Percentiles rank a stretch among this genome's conserved stretches.
Conservation (phyloP, 768 basidiomycete genomes). For the Pleurotus eryngii region DNA sequence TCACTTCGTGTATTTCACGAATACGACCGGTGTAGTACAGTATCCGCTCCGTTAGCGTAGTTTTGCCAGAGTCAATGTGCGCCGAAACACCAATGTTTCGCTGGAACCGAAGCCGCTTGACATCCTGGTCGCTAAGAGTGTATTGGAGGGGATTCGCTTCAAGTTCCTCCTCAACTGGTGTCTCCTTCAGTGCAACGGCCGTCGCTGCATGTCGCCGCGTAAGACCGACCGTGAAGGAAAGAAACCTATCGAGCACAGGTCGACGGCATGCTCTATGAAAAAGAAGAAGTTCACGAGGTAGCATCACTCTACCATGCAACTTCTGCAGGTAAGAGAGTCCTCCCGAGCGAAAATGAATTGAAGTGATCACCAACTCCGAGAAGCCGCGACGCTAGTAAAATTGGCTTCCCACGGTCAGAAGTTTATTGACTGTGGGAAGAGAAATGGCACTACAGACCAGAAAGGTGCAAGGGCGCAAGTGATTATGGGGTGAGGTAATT, state of each 20-base stretch:
- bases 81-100: constrained; percentile 96
- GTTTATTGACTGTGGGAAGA: background rate
- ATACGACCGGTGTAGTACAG: constrained; percentile 96
- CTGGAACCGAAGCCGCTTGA: constrained; percentile 64
- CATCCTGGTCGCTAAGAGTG: constrained; percentile 62
- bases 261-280: constrained; percentile 1
- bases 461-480: no score
- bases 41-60: constrained; percentile 94
- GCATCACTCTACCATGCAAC: background rate
- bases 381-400: no score
- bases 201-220: background rate
- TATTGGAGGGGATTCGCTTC: constrained; percentile 25
- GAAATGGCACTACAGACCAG: no score
- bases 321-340: no score
- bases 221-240: background rate
- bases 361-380: no score
- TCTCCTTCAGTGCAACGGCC: background rate
- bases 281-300: background rate
- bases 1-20: constrained; percentile 92
- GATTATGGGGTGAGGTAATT: no score
- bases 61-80: constrained; percentile 97
- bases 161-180: constrained; percentile 10
- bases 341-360: no score
- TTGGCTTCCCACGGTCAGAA: no score
- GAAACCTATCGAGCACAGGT: background rate